Evolutionary conservation across 805 yeast species (phyloP).

Genomic region (Candida ulmi): DNA sequence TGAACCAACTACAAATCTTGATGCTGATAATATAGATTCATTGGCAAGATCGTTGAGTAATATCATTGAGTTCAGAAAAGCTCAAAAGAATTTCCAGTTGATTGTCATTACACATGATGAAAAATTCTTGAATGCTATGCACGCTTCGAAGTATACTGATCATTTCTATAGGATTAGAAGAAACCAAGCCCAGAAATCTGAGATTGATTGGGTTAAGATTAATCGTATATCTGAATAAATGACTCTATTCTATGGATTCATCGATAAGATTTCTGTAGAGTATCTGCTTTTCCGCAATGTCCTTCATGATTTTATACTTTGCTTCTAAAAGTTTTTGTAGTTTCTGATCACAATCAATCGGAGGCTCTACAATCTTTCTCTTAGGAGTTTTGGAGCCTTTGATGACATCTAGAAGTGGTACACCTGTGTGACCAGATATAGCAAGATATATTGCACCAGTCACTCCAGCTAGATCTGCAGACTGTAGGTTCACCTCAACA

Average conservation of each 20-base stretch:
- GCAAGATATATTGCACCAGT: conserved; percentile 25
- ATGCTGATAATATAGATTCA: conserved; percentile 81
- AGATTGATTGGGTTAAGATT: conserved; percentile 56
- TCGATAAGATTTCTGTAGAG: conserved; percentile 24
- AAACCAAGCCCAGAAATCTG: conserved; percentile 75
- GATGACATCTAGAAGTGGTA: conserved; percentile 11
- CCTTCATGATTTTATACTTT: conserved; percentile 23
- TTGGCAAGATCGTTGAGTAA: conserved; percentile 73
- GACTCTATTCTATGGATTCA: neutral
- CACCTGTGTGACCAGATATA: conserved; percentile 6
- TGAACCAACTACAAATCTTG: conserved; percentile 96
- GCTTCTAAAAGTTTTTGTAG: conserved; percentile 17
- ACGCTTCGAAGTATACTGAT: conserved; percentile 80
- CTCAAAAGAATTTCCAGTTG: conserved; percentile 85
- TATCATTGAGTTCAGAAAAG: conserved; percentile 68
- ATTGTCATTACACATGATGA: conserved; percentile 97
- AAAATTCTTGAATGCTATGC: conserved; percentile 77
- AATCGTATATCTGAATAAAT: conserved; percentile 27
- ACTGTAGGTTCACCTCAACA: conserved; percentile 12
- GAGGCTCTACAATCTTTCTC: neutral
- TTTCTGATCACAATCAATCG: conserved; percentile 1
- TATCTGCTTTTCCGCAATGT: conserved; percentile 31
- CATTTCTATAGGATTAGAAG: conserved; percentile 79
- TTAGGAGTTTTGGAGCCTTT: conserved; percentile 6
- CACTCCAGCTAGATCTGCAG: conserved; percentile 23